Evolutionary conservation across 331 rosid species (phyloP).

Genomic region (Cydonia oblonga): DNA sequence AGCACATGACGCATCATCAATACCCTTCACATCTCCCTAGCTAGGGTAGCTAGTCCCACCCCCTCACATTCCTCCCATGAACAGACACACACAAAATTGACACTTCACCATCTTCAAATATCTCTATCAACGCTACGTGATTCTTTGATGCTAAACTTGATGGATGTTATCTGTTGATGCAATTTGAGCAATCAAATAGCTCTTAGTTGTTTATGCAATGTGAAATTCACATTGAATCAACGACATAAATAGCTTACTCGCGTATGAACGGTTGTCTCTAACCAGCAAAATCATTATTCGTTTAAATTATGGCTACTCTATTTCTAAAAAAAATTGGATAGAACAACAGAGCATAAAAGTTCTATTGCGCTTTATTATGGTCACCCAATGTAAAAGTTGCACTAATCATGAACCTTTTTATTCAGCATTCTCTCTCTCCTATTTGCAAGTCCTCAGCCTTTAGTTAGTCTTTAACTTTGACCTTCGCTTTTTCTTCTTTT

Average conservation of each 20-base stretch:
- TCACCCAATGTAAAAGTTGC: no score
- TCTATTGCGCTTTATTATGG: no score
- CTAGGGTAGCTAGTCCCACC: no score
- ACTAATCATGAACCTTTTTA: no score
- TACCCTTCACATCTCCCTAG: slow-evolving; percentile 9
- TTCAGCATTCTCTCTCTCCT: neutral
- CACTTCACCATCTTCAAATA: neutral
- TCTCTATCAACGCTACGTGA: neutral
- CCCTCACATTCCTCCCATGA: slow-evolving; percentile 28
- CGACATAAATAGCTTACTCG: neutral
- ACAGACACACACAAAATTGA: neutral
- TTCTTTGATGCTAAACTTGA: neutral
- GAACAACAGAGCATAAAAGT: neutral
- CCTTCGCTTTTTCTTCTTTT: no score
- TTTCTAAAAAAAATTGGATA: no score
- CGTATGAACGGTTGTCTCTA: neutral
- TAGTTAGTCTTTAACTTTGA: neutral
- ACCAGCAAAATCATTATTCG: neutral
- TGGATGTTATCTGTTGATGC: neutral
- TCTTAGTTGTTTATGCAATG: neutral
- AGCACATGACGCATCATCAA: slow-evolving; percentile 49
- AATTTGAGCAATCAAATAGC: neutral
- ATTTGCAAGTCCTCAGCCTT: neutral
- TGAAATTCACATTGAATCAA: neutral
- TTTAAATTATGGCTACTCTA: neutral